These are phyloP conservation scores for Prunus kanzakura DNA, from an alignment of 306 rosid species.

Conservation along the genomic window DNA sequence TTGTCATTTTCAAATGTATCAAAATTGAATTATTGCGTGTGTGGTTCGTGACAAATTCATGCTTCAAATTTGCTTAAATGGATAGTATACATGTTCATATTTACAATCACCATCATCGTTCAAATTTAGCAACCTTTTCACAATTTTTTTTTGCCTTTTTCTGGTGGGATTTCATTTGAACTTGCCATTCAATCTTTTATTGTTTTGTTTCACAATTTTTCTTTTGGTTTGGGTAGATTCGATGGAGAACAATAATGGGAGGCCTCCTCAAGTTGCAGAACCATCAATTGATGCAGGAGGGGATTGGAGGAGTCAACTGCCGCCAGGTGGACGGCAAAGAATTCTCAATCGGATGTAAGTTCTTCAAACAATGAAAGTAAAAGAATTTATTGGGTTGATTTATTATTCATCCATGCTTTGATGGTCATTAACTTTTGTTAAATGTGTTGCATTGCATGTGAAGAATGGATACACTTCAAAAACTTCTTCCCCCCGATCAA, in stretches of 20 bases:
- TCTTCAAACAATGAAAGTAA: not conserved
- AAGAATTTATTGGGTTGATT: not conserved
- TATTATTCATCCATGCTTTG: not conserved
- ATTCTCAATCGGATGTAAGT: constrained; percentile 47
- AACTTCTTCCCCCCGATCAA: constrained; percentile 57
- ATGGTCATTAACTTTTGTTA: not conserved
- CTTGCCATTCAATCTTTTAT: not conserved
- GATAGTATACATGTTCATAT: too few relatives aligned
- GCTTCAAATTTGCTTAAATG: too few relatives aligned
- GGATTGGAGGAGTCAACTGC: constrained; percentile 53
- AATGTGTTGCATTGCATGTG: constrained; percentile 5
- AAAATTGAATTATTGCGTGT: too few relatives aligned
- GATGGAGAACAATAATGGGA: constrained; percentile 26
- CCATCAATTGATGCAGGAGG: constrained; percentile 16
- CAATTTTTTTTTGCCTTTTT: too few relatives aligned
- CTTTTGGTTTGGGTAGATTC: not conserved
- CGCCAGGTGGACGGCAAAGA: constrained; percentile 36
- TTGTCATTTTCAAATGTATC: too few relatives aligned
- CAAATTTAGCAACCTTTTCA: too few relatives aligned
- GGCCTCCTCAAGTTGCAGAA: constrained; percentile 21
- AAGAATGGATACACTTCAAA: constrained; percentile 73
- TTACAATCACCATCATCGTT: too few relatives aligned
- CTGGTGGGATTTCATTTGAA: too few relatives aligned
- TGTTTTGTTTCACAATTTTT: too few relatives aligned
- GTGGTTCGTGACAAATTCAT: too few relatives aligned